Conservation (phyloP, 805 yeast genomes). For the Lipomyces oligophaga region DNA sequence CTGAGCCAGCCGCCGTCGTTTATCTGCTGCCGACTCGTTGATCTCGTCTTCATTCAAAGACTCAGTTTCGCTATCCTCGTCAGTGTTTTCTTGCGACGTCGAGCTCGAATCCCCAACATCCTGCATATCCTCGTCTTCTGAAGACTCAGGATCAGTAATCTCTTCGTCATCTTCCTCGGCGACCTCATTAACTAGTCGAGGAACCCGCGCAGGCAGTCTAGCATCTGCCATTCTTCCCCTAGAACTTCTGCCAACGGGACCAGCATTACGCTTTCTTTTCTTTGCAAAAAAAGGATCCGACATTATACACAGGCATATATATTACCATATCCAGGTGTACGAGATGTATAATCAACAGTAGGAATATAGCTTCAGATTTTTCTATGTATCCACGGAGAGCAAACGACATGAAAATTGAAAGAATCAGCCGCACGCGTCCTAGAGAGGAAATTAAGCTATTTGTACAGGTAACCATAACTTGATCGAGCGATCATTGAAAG, state of each 20-base stretch:
- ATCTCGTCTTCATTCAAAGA: constrained; percentile 16
- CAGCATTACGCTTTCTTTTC: constrained; percentile 20
- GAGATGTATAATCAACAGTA: neutral
- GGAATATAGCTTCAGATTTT: neutral
- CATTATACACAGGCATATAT: no score
- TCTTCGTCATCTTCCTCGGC: constrained; percentile 27
- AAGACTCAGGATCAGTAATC: constrained; percentile 27
- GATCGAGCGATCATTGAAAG: no score
- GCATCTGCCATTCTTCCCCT: neutral
- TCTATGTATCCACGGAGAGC: neutral
- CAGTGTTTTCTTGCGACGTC: constrained; percentile 31
- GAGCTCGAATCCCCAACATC: constrained; percentile 26
- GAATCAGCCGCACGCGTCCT: no score
- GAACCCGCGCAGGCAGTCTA: neutral
- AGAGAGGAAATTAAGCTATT: no score
- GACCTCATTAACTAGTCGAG: neutral
- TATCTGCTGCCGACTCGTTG: constrained; percentile 81
- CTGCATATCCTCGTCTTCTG: constrained; percentile 15
- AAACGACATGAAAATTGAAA: neutral
- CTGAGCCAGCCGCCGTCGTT: constrained; percentile 88
- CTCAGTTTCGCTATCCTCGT: constrained; percentile 43
- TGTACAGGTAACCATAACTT: no score
- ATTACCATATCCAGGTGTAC: neutral
- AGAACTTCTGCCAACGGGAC: neutral
- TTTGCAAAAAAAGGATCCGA: constrained; percentile 27